phyloP scores from a whole-genome alignment of 495 filamentous ascomycete genomes.

The Xylaria palmicola region DNA sequence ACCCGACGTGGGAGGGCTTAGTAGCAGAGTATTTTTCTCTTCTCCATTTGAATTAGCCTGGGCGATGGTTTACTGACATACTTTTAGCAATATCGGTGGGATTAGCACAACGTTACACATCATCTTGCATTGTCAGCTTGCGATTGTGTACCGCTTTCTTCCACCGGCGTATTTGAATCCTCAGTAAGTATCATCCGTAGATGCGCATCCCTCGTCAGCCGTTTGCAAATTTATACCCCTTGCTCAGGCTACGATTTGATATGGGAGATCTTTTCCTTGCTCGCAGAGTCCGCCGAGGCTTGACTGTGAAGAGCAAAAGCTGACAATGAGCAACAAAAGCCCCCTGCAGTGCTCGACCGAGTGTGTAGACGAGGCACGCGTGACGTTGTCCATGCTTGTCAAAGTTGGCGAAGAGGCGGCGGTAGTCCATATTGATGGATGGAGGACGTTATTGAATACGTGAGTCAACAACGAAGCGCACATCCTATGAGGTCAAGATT shows the following conservation, averaged over 20 bases:
- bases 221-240: neutral
- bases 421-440: neutral
- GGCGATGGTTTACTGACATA: neutral
- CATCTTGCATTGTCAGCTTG: constrained; percentile 29
- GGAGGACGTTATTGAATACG: constrained; percentile 21
- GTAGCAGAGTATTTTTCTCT: constrained; percentile 29
- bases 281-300: neutral
- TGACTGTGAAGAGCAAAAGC: neutral
- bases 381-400: constrained; percentile 44
- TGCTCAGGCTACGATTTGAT: neutral
- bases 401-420: constrained; percentile 14
- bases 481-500: neutral
- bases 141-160: constrained; percentile 62
- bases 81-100: neutral
- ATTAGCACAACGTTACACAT: neutral
- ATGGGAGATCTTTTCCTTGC: neutral
- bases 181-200: constrained; percentile 2
- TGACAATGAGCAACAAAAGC: neutral
- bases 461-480: constrained; percentile 3
- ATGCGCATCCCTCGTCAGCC: neutral
- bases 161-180: constrained; percentile 31
- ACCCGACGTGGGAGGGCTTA: constrained; percentile 12
- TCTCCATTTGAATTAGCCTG: neutral
- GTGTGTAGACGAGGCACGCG: constrained; percentile 59
- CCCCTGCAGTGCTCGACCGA: constrained; percentile 41